Base-by-base conservation (phyloP, 2,329 filamentous ascomycete species). In the Microcera coccophila region DNA sequence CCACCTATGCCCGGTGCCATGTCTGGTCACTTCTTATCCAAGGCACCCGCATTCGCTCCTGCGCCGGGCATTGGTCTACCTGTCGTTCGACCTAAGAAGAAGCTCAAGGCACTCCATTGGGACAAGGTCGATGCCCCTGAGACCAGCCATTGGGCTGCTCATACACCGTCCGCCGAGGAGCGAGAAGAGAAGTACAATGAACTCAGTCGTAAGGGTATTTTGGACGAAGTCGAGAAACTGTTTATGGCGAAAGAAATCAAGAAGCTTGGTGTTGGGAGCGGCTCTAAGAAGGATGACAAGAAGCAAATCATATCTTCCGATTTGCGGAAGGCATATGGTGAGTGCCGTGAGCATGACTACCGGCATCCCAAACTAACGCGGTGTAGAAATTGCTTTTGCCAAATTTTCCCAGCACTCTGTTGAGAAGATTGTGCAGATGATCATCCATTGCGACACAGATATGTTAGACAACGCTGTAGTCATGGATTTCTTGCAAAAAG, bases 51-150 rank as follows among this genome's bases (percentile, higher is more conserved):
- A 44, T 77, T 79, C 47, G 68, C 72, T 16, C 61, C 75, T 12
- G 69, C 81, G 10, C 59, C 67, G 17, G 78, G 80, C 7, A 74
- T 88, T 54, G 81, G 84, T 33, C 70, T 95, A 57, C 84, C 88
- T 26, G 86, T 90, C 47, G 87, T 90, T 39, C 77, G 91, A 56
- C 90, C 93, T 17, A 97, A 96, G 79, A 97, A 95, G 82, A 98
- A 97, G 76, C 88, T 98, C 67, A 98, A 98, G 81, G 91, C 91
- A 45, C 77, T 98, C 55, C 93, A 98, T 71, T 97, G 93, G 91
- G 93, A 98, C 70, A 97, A 97, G 74, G 89, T 98, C 41, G 93
- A 98, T 67, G 80, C 87, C 40, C 87, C 90, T 17, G 82, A 93
- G 63, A 86, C 89, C 38, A 96, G 91, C 41, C 87, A 96, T 57